These are phyloP conservation scores for Hansenula lynferdii DNA, from an alignment of 1,139 yeast species.

Conservation along the genomic window DNA sequence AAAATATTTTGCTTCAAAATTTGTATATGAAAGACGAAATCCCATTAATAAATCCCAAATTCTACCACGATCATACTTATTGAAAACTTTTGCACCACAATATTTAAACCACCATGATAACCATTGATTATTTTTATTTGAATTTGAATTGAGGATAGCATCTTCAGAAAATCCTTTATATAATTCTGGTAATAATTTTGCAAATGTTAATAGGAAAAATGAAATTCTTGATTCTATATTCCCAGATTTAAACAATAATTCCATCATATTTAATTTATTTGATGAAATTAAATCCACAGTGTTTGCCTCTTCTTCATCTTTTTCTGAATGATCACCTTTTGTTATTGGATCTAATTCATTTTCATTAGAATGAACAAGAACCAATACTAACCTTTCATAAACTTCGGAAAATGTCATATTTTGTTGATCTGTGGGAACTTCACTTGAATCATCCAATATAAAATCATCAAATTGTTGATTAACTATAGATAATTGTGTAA, in stretches of 20 bases:
- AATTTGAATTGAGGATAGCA: constrained; percentile 59
- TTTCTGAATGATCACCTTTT: background rate
- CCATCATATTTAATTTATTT: constrained; percentile 14
- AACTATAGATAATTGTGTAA: constrained; percentile 10
- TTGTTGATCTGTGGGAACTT: background rate
- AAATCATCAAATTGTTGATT: too few species aligned
- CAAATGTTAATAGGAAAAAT: constrained; percentile 63
- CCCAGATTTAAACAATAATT: constrained; percentile 31
- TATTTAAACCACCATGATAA: constrained; percentile 92
- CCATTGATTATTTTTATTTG: constrained; percentile 78
- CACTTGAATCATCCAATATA: constrained; percentile 10
- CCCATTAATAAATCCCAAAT: constrained; percentile 87
- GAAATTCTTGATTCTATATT: constrained; percentile 67
- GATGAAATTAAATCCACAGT: constrained; percentile 8
- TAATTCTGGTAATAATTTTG: constrained; percentile 68
- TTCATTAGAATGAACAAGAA: constrained; percentile 70
- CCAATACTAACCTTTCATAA: constrained; percentile 72
- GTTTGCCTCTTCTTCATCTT: background rate
- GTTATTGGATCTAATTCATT: constrained; percentile 1
- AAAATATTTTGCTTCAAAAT: constrained; percentile 8
- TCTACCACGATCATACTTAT: constrained; percentile 76
- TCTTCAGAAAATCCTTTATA: constrained; percentile 78
- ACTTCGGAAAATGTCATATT: constrained; percentile 57
- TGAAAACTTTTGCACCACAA: constrained; percentile 87
- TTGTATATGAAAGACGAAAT: constrained; percentile 48